Evolutionary conservation across 495 filamentous ascomycete species (phyloP).

Genomic region (Glonium stellatum): DNA sequence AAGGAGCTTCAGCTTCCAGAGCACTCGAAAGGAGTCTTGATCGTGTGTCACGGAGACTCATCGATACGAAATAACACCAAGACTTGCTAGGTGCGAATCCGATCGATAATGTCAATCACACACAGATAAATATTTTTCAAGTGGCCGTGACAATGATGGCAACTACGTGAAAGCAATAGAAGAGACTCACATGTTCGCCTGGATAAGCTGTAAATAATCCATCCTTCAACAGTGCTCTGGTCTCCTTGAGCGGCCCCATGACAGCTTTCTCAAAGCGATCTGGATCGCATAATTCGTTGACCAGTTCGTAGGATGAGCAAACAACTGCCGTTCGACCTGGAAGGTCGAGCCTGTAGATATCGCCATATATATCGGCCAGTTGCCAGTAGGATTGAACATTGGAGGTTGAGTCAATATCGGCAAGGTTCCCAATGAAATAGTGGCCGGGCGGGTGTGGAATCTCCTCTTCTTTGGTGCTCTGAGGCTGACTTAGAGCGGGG

Average conservation of each 20-base stretch:
- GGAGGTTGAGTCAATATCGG: conserved; percentile 10
- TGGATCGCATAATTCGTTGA: conserved; percentile 61
- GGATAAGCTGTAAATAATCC: conserved; percentile 62
- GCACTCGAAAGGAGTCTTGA: no score
- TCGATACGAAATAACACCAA: no score
- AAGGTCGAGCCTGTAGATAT: conserved; percentile 59
- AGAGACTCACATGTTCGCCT: conserved; percentile 42
- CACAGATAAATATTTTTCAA: no score
- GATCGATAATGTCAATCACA: no score
- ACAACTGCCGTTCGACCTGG: conserved; percentile 29
- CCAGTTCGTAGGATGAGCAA: conserved; percentile 47
- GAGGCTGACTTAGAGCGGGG: no score
- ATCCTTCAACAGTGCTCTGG: conserved; percentile 54
- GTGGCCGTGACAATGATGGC: not conserved
- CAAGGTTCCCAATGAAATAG: conserved; percentile 8
- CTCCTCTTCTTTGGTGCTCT: no score
- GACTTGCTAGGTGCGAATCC: no score
- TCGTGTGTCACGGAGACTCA: no score
- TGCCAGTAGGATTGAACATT: conserved; percentile 41
- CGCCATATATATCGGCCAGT: conserved; percentile 59
- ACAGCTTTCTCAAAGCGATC: conserved; percentile 55
- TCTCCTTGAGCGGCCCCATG: conserved; percentile 41
- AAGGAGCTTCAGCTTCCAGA: no score
- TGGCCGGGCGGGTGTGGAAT: conserved; percentile 10
- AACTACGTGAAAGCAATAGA: not conserved